Evolutionary conservation across 352 stramenopile genomes (phyloP), one percentile per base, ranked within the genome.

Genomic region (Globisporangium cylindrosporum): DNA sequence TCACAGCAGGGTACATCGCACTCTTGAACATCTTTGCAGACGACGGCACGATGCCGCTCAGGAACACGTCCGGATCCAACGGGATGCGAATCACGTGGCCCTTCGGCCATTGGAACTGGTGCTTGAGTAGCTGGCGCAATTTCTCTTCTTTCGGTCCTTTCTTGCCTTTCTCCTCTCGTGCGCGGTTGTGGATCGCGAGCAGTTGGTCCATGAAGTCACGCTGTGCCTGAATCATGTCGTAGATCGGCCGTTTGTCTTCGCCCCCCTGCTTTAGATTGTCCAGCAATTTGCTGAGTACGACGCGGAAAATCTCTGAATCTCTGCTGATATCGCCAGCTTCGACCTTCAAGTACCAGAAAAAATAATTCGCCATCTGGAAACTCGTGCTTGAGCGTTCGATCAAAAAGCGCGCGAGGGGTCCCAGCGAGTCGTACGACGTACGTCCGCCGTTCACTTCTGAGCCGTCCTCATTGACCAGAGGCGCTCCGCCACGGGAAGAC

Each of bases 1-100:
- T 87, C 1, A 99, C 93, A 4, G 95, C 95, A 5, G 97, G 97
- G 77, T 99, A 99, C 70, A 99, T 90, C 5, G 97, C 97, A 70
- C 93, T 98, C 69, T 98, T 98, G 78, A 99, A 99, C 86, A 99
- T 98, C 64, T 97, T 98, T 15, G 91, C 95, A 1, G 89, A 97
- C 22, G 89, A 82, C 25, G 94, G 73, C 55, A 97, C 88, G 24
- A 99, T 86, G 20, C 94, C 96, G 57, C 94, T 93, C 25, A 97
- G 64, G 64, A 93, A 73, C 46, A 97, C 76, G 5, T 75, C 87
- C 1, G 93, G 93, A 57, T 98, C 92, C 25, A 97, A 70, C 6
- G 93, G 93, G 61, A 98, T 79, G 22, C 86, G 91, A 59, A 98
- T 93, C 51, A 92, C 73, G 8, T 86, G 66, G 4, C 84, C 80